Evolutionary conservation across 441 rosid species (phyloP).

Genomic region (Arabidopsis hybrid): DNA sequence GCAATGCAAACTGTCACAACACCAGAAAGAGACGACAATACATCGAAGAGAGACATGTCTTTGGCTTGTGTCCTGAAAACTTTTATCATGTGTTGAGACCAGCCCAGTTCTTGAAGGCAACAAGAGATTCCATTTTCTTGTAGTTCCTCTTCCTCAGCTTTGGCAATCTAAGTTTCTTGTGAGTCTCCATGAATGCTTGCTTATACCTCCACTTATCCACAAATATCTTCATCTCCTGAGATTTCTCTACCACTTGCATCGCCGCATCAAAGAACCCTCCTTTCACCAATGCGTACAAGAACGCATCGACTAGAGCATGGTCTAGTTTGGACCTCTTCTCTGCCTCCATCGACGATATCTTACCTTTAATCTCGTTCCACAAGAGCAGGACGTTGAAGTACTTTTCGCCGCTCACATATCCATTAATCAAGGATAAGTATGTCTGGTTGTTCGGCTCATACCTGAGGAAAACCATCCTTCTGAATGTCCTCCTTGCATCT

Average conservation of each 20-base stretch:
- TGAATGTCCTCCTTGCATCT: constrained; percentile 84
- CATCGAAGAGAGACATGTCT: constrained; percentile 9
- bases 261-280: constrained; percentile 95
- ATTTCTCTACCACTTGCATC: constrained; percentile 93
- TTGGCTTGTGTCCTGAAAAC: constrained; percentile 17
- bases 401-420: constrained; percentile 75
- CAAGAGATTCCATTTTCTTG: constrained; percentile 90
- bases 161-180: constrained; percentile 84
- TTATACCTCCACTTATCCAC: constrained; percentile 97
- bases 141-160: constrained; percentile 84
- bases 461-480: constrained; percentile 85
- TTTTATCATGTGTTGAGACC: constrained; percentile 71
- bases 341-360: constrained; percentile 56
- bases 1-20: constrained; percentile 36
- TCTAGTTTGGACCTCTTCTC: constrained; percentile 64
- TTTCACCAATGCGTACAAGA: constrained; percentile 82
- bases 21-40: constrained; percentile 22
- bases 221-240: constrained; percentile 88
- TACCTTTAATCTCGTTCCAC: constrained; percentile 85
- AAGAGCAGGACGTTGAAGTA: constrained; percentile 76
- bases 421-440: constrained; percentile 82
- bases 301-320: constrained; percentile 78
- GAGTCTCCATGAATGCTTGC: constrained; percentile 95
- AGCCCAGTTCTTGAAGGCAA: constrained; percentile 97
- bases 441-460: constrained; percentile 90